Conservation (phyloP, 306 rosid species). For the Oemleria cerasiformis region DNA sequence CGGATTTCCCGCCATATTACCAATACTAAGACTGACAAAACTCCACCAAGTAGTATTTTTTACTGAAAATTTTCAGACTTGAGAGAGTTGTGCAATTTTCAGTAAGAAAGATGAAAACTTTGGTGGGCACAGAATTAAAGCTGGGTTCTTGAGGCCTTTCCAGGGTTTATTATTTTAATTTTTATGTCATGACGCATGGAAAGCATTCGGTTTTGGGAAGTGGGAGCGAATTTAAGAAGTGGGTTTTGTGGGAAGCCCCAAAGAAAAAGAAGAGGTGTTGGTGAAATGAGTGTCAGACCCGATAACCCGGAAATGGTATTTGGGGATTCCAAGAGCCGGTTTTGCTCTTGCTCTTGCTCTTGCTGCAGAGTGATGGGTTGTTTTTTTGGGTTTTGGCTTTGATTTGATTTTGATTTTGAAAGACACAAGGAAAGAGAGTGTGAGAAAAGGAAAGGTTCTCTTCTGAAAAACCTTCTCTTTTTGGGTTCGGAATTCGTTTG, state of each 20-base stretch:
- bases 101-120: slow-evolving; percentile 1
- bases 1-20: slow-evolving; percentile 64
- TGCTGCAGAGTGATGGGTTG: not conserved
- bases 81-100: not conserved
- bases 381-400: not conserved
- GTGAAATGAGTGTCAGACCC: slow-evolving; percentile 52
- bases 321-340: slow-evolving; percentile 30
- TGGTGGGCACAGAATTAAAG: not conserved
- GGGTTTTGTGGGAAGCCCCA: slow-evolving; percentile 25
- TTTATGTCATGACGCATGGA: no score
- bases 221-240: slow-evolving; percentile 15
- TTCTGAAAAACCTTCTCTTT: slow-evolving; percentile 1
- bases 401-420: no score
- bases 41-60: not conserved
- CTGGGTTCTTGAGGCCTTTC: not conserved
- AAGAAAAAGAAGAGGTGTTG: slow-evolving; percentile 27
- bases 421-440: not conserved
- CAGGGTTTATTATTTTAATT: no score
- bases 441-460: not conserved
- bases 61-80: not conserved
- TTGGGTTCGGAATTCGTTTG: slow-evolving; percentile 6
- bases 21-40: not conserved
- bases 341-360: not conserved
- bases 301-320: slow-evolving; percentile 41
- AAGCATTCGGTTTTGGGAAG: not conserved